Evolutionary conservation across 192 early-diverging fungal species (phyloP), one percentile per base, ranked within the genome.

Genomic region (Coemansia sp.): DNA sequence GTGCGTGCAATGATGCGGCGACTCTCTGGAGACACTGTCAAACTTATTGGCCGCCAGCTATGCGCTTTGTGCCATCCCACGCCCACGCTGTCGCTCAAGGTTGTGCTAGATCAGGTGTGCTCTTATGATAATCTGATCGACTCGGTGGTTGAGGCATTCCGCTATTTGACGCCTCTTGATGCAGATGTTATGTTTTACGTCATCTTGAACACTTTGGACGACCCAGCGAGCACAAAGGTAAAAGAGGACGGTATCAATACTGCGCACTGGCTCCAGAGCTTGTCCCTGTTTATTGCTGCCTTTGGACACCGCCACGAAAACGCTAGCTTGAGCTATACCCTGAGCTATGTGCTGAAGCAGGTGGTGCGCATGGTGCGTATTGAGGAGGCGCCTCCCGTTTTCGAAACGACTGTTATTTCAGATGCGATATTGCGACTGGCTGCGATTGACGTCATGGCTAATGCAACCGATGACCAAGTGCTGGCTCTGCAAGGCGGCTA

Each of bases 111-210:
- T 37, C 75, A 78, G 45, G 75, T 78, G 39, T 71, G 64, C 45
- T 71, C 69, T 2, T 78, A 78, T 28, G 75, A 71, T 55, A 78
- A 78, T 30, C 60, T 78, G 31, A 65, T 78, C 3, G 64, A 61
- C 23, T 60, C 64, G 38, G 69, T 78, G 23, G 75, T 71, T 23
- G 69, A 78, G 40, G 65, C 75, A 2, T 78, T 71, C 58, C 56
- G 69, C 16, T 78, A 71, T 43, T 17, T 78, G 60, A 68, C 75
- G 1, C 64, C 68, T 6, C 57, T 78, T 0, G 69, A 68, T 28
- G 53, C 61, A 10, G 75, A 78, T 17, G 62, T 68, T 3, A 40
- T 78, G 61, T 71, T 78, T 46, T 78, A 59, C 47, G 32, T 66
- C 7, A 58, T 71, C 21, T 54, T 78, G 38, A 51, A 46, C 23